Evolutionary conservation across 179 eudicot genomes (phyloP).

Genomic region (Heliamphora pulchella): DNA sequence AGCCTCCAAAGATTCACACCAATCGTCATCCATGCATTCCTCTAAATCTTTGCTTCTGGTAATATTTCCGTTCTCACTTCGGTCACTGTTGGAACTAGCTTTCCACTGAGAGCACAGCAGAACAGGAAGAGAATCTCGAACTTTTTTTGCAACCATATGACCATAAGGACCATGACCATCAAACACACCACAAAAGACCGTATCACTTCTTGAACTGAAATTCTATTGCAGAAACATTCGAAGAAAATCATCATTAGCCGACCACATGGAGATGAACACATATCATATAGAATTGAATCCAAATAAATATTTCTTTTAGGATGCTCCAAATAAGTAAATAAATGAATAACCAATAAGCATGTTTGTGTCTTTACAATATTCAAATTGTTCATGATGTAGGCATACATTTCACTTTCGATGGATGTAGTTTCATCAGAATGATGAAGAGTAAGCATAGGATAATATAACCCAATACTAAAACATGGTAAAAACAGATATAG

Average conservation of each 20-base stretch:
- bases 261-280: background rate
- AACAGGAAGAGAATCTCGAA: constrained; percentile 61
- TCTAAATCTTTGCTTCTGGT: constrained; percentile 23
- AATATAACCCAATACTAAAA: too few relatives aligned
- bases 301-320: too few relatives aligned
- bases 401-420: background rate
- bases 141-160: constrained; percentile 73
- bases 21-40: constrained; percentile 37
- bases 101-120: constrained; percentile 39
- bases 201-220: constrained; percentile 39
- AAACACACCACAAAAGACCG: constrained; percentile 80
- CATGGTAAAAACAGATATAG: background rate
- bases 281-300: background rate
- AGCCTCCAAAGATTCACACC: constrained; percentile 27
- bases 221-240: constrained; percentile 37
- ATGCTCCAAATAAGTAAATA: background rate
- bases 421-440: too few relatives aligned
- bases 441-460: too few relatives aligned
- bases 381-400: background rate
- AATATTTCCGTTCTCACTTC: constrained; percentile 26
- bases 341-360: background rate
- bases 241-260: constrained; percentile 20
- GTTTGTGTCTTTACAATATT: background rate
- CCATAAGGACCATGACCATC: constrained; percentile 97
- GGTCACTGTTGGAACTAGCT: constrained; percentile 18